Conservation (phyloP, 2,329 filamentous ascomycete species). For the Botryotinia convoluta region DNA sequence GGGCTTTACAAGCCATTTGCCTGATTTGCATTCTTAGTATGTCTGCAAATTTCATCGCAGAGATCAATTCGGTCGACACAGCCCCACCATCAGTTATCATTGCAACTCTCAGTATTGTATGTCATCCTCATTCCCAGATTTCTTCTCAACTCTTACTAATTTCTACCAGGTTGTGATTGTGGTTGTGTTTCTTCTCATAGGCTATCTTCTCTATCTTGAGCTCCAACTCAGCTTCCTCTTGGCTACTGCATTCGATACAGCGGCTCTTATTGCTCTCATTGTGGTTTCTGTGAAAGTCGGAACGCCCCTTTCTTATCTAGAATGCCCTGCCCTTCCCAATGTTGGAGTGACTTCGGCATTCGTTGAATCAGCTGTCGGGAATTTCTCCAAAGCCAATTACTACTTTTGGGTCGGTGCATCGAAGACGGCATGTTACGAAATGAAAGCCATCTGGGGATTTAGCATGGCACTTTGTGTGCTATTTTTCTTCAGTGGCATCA, state of each 20-base stretch:
- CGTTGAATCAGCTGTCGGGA: conserved; percentile 44
- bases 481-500: conserved; percentile 61
- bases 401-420: conserved; percentile 51
- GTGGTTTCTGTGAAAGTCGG: conserved; percentile 76
- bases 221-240: conserved; percentile 72
- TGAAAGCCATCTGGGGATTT: conserved; percentile 85
- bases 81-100: conserved; percentile 71
- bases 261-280: conserved; percentile 73
- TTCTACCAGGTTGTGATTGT: conserved; percentile 47
- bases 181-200: conserved; percentile 63
- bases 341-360: conserved; percentile 46
- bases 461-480: conserved; percentile 74
- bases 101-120: conserved; percentile 75
- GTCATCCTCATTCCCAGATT: conserved; percentile 41
- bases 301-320: conserved; percentile 74
- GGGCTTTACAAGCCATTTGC: conserved; percentile 66
- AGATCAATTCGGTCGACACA: conserved; percentile 66
- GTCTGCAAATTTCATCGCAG: conserved; percentile 75
- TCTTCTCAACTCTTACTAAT: background rate
- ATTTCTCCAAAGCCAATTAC: conserved; percentile 46
- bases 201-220: conserved; percentile 83
- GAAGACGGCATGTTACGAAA: conserved; percentile 71
- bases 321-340: conserved; percentile 57
- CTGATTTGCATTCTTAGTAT: conserved; percentile 79
- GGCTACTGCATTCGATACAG: conserved; percentile 61